Base-by-base conservation (phyloP, 2,329 filamentous ascomycete species). In the Xylaria sp. region DNA sequence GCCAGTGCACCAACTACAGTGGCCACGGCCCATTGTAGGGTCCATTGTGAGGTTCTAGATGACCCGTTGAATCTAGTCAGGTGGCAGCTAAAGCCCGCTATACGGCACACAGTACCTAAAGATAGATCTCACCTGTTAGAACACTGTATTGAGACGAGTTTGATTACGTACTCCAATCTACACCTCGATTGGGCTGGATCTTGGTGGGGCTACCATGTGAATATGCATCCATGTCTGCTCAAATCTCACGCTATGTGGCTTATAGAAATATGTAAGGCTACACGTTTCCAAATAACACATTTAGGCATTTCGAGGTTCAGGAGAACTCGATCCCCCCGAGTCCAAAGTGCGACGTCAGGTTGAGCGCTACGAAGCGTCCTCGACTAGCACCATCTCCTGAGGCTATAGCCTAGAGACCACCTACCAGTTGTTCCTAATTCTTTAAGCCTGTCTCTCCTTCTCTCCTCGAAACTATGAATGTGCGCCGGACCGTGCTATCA, bases 221-320 rank as follows among this genome's bases (percentile, higher is more conserved):
- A 56, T 56, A 59, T 63, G 11, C 38, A 36, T 51, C n/a, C 58
- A 60, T 48, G 38, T 56, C 33, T n/a, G 20, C 36, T 40, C 7
- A 6, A 58, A 58, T 42, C 40, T 26, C 26, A 49, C 40, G 9
- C 15, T 59, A 63, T 61, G 42, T 26, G 23, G 66, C 42, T 46
- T 67, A 67, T 60, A 65, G 38, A 59, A 65, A 65, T 65, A 68
- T 42, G n/a, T 48, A 64, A 53, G 54, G 59, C 59, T 44, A 63
- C 64, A 66, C 64, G 51, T 63, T 67, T 36, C 23, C 44, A 49
- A 23, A 26, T 10, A 56, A 28, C 17, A 49, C 33, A 15, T 46
- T 49, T 49, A 28, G 23, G 46, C 4, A 26, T 33, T 9, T 23
- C 15, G 6, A 54, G 51, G n/a, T 56, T 67, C 57, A 59, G 46